Percentiles rank a stretch among this genome's conserved stretches.
These are phyloP conservation scores for Penicillium canariense DNA, from an alignment of 495 filamentous ascomycete species.

Conservation along the genomic window DNA sequence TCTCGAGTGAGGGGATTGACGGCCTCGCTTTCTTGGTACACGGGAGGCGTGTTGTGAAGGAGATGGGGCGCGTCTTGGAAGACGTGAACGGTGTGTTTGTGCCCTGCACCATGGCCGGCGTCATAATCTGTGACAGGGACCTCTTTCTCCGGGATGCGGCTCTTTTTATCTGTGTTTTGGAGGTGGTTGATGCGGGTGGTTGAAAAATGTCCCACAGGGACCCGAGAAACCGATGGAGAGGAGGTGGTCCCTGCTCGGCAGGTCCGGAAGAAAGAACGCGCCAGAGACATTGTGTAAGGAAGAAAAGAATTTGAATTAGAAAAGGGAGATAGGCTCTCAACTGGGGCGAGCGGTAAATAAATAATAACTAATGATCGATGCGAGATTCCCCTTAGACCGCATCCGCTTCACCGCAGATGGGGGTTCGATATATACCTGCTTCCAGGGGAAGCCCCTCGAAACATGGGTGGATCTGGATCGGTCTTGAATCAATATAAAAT, in stretches of 20 bases:
- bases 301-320: not conserved
- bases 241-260: not conserved
- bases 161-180: slow-evolving; percentile 5
- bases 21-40: not conserved
- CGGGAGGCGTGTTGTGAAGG: not conserved
- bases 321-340: not conserved
- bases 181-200: slow-evolving; percentile 1
- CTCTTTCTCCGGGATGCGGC: slow-evolving; percentile 4
- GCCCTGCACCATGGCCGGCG: not conserved
- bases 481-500: not conserved
- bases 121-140: slow-evolving; percentile 5
- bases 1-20: slow-evolving; percentile 5
- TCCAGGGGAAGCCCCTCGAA: not conserved
- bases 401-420: not conserved
- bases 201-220: not conserved
- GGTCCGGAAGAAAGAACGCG: not conserved
- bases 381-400: not conserved
- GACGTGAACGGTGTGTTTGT: slow-evolving; percentile 3
- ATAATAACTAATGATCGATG: not conserved
- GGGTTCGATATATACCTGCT: not conserved
- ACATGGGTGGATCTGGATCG: not conserved
- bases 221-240: not conserved
- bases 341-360: not conserved
- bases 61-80: not conserved
- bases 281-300: slow-evolving; percentile 1